Evolutionary conservation across 768 basidiomycete genomes (phyloP).

Genomic region (Leccinum longicurvipes): DNA sequence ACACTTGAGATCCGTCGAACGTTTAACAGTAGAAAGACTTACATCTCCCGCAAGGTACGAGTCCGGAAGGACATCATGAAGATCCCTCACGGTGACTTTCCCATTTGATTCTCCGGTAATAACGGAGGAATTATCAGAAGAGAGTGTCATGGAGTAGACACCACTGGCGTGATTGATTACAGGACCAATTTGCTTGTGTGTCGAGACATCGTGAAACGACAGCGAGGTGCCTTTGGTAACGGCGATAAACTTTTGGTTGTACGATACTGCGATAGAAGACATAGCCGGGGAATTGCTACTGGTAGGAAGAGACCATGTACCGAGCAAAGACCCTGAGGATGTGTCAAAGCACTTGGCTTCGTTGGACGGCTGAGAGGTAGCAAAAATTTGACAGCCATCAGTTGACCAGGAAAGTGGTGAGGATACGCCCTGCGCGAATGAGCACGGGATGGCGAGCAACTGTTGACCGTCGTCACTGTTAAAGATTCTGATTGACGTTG

Average conservation of each 20-base stretch:
- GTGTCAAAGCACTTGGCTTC: background rate
- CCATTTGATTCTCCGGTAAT: background rate
- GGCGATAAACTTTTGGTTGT: background rate
- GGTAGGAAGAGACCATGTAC: background rate
- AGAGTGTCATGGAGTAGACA: background rate
- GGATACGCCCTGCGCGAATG: background rate
- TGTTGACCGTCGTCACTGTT: background rate
- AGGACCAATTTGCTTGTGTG: background rate
- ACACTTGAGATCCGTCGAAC: background rate
- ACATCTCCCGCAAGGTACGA: background rate
- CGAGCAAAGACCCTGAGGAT: background rate
- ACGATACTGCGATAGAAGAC: background rate
- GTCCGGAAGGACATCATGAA: background rate
- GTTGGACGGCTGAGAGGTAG: background rate
- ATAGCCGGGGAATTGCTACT: background rate
- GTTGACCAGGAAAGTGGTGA: background rate
- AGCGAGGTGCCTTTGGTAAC: background rate
- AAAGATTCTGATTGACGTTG: background rate
- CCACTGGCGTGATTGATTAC: background rate
- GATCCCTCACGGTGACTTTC: background rate
- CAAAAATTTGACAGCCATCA: background rate
- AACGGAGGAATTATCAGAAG: background rate
- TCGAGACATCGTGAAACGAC: background rate
- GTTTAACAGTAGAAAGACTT: background rate
- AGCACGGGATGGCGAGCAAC: background rate